phyloP scores from a whole-genome alignment of 192 early-diverging fungal species.

The Rhizophagus prolifer region DNA sequence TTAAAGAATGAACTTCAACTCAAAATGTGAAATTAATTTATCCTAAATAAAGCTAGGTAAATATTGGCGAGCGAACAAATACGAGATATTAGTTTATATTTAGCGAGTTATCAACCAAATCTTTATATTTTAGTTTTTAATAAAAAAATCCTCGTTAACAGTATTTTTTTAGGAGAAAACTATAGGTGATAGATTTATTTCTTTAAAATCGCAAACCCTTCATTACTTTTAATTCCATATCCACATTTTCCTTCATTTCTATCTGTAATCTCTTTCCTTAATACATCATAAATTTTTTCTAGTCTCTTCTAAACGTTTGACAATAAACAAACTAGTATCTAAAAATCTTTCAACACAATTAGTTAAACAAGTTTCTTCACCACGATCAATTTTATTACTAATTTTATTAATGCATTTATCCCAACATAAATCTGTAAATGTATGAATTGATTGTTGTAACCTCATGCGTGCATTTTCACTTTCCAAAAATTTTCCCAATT shows the following conservation, averaged over 20 bases:
- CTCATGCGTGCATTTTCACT: slow-evolving; percentile 58
- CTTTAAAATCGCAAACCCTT: too few relatives aligned
- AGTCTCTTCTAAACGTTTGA: slow-evolving; percentile 49
- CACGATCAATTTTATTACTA: slow-evolving; percentile 52
- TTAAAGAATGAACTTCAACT: too few relatives aligned
- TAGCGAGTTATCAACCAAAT: too few relatives aligned
- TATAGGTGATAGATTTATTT: too few relatives aligned
- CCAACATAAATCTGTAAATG: slow-evolving; percentile 68
- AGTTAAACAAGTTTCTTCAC: slow-evolving; percentile 55
- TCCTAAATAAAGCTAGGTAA: too few relatives aligned
- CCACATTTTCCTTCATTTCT: neutral
- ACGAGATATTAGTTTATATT: too few relatives aligned
- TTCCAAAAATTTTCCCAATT: slow-evolving; percentile 59
- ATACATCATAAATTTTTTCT: neutral
- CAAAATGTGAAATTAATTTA: too few relatives aligned
- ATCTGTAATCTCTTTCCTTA: too few relatives aligned
- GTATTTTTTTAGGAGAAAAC: too few relatives aligned
- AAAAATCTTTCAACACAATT: slow-evolving; percentile 65
- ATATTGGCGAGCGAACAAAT: too few relatives aligned
- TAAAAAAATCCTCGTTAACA: too few relatives aligned
- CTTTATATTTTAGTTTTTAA: too few relatives aligned
- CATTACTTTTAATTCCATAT: neutral
- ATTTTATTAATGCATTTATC: slow-evolving; percentile 65
- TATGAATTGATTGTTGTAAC: slow-evolving; percentile 58
- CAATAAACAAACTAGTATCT: slow-evolving; percentile 55